Percentiles rank a stretch among this genome's conserved stretches.
Conservation (phyloP, 2,329 filamentous ascomycete genomes). For the Gliomastix tumulicola region DNA sequence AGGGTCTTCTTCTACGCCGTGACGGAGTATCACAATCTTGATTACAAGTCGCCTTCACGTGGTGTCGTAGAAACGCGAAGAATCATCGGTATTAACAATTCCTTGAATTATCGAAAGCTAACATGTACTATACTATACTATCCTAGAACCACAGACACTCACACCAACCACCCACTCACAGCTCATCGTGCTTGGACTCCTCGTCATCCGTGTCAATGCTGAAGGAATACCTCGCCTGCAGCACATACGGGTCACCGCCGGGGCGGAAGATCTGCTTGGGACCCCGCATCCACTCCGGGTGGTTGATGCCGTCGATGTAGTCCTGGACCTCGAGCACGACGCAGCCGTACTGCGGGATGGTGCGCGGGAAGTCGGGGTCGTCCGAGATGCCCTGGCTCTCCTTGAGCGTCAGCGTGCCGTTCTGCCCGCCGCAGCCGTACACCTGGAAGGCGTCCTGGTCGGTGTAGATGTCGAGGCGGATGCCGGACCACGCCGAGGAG, state of each 20-base stretch:
- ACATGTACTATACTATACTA: too few relatives aligned
- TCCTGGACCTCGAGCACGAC: slow-evolving; percentile 88
- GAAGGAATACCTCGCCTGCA: slow-evolving; percentile 56
- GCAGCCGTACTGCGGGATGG: slow-evolving; percentile 72
- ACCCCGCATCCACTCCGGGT: slow-evolving; percentile 75
- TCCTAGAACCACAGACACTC: too few relatives aligned
- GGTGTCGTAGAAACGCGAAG: too few relatives aligned
- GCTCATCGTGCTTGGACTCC: slow-evolving; percentile 3
- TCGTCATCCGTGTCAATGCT: slow-evolving; percentile 31
- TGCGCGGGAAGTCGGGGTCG: slow-evolving; percentile 45
- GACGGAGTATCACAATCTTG: too few relatives aligned
- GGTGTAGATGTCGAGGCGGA: slow-evolving; percentile 71
- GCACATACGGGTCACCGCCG: slow-evolving; percentile 51
- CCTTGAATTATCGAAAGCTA: too few relatives aligned
- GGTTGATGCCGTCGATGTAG: slow-evolving; percentile 90
- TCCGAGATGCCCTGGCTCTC: slow-evolving; percentile 59
- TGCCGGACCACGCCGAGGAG: slow-evolving; percentile 70
- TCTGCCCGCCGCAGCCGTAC: slow-evolving; percentile 74
- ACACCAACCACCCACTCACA: background rate
- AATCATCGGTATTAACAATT: too few relatives aligned
- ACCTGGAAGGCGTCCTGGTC: slow-evolving; percentile 87
- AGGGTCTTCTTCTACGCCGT: too few relatives aligned
- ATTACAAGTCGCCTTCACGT: too few relatives aligned
- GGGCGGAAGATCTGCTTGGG: slow-evolving; percentile 54
- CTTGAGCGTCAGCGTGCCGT: slow-evolving; percentile 66